These are phyloP conservation scores for Cucurbita maxima DNA, from an alignment of 306 rosid genomes.

Conservation along the genomic window DNA sequence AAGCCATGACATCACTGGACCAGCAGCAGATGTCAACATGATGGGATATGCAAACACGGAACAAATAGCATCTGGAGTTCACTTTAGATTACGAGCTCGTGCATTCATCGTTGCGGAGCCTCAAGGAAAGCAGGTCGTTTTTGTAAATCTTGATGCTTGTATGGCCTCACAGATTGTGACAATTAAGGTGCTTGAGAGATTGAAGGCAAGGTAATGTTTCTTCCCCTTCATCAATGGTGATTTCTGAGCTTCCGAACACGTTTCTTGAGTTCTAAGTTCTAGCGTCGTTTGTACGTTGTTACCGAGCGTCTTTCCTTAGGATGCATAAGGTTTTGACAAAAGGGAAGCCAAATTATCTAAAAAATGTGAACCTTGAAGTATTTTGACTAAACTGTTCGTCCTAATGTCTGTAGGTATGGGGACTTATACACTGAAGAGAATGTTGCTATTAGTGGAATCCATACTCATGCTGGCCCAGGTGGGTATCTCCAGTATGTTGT, in stretches of 20 bases:
- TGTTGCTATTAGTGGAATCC: slow-evolving; percentile 90
- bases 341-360: background rate
- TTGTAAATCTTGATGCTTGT: slow-evolving; percentile 91
- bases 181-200: slow-evolving; percentile 62
- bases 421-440: slow-evolving; percentile 64
- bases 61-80: slow-evolving; percentile 72
- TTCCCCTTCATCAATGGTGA: background rate
- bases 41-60: slow-evolving; percentile 75
- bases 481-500: slow-evolving; percentile 87
- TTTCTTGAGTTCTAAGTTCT: background rate
- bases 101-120: slow-evolving; percentile 65
- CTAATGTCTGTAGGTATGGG: slow-evolving; percentile 38
- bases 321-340: background rate
- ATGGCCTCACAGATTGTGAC: slow-evolving; percentile 81
- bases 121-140: slow-evolving; percentile 54
- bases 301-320: background rate
- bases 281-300: background rate
- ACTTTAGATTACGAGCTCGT: slow-evolving; percentile 72
- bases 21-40: slow-evolving; percentile 94
- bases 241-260: background rate
- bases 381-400: background rate
- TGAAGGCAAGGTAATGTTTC: slow-evolving; percentile 53
- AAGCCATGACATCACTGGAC: slow-evolving; percentile 93
- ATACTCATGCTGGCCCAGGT: slow-evolving; percentile 96
- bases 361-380: background rate